Conservation (phyloP, 306 rosid species). For the Acmispon strigosus region DNA sequence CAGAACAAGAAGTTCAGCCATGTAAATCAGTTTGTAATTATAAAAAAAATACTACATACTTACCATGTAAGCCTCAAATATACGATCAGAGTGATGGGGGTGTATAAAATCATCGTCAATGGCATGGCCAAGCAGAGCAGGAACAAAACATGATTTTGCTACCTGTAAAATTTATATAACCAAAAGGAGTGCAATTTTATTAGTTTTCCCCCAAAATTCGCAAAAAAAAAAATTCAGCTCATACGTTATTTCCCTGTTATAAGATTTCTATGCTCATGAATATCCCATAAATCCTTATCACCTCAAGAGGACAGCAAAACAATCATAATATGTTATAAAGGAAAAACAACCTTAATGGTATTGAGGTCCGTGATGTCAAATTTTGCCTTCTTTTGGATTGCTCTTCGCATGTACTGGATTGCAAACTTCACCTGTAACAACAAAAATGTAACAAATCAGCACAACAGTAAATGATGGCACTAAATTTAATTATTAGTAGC, state of each 20-base stretch:
- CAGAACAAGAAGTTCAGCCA: not conserved
- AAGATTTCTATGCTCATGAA: not conserved
- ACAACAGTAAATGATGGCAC: not conserved
- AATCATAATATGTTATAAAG: not conserved
- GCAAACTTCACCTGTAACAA: slow-evolving; percentile 86
- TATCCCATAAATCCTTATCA: not conserved
- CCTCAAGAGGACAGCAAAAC: not conserved
- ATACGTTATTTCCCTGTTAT: not conserved
- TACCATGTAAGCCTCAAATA: slow-evolving; percentile 89
- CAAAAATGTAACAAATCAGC: slow-evolving; percentile 14
- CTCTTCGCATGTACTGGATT: slow-evolving; percentile 90
- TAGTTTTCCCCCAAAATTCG: not conserved
- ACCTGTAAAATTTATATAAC: slow-evolving; percentile 41
- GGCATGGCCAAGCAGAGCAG: slow-evolving; percentile 87
- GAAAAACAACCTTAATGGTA: slow-evolving; percentile 63
- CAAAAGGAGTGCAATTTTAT: not conserved
- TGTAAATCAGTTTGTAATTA: not conserved
- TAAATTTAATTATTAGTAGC: not conserved
- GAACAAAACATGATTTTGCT: slow-evolving; percentile 91
- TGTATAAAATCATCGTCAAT: slow-evolving; percentile 91
- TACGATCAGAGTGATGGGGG: slow-evolving; percentile 89
- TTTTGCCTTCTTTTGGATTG: slow-evolving; percentile 95
- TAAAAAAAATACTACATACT: slow-evolving; percentile 10
- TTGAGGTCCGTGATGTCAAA: slow-evolving; percentile 80
- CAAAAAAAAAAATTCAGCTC: not conserved